Percentiles rank a stretch among this genome's conserved stretches.
Conservation (phyloP, 2,329 filamentous ascomycete genomes). For the Colletotrichum brevisporum region DNA sequence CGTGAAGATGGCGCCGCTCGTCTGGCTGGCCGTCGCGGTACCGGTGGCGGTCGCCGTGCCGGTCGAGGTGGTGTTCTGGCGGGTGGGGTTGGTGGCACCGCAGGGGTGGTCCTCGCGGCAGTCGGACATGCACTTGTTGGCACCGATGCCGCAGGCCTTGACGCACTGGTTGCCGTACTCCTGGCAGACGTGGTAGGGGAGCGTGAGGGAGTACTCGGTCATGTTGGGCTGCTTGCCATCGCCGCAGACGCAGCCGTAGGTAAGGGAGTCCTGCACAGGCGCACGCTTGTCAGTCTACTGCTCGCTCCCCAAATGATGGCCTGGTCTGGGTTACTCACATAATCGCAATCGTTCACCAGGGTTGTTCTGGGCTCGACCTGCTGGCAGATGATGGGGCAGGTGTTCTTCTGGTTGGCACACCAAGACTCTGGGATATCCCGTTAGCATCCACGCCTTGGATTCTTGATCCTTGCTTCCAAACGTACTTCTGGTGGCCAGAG, state of each 20-base stretch:
- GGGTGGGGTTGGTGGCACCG: slow-evolving; percentile 76
- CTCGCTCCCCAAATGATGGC: neutral
- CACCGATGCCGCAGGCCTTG: slow-evolving; percentile 63
- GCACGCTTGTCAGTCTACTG: neutral
- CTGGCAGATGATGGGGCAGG: slow-evolving; percentile 81
- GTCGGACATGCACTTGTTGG: slow-evolving; percentile 69
- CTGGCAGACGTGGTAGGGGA: slow-evolving; percentile 83
- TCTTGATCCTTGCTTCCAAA: slow-evolving; percentile 16
- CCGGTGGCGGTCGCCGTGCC: slow-evolving; percentile 57
- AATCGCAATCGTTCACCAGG: slow-evolving; percentile 75
- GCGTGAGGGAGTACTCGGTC: slow-evolving; percentile 81
- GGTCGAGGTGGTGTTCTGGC: slow-evolving; percentile 68
- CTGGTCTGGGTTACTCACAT: slow-evolving; percentile 60
- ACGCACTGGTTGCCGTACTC: slow-evolving; percentile 81
- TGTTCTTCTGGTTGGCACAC: slow-evolving; percentile 74
- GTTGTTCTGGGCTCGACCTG: slow-evolving; percentile 68
- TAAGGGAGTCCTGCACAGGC: slow-evolving; percentile 65
- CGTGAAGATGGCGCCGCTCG: slow-evolving; percentile 55
- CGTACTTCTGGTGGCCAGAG: slow-evolving; percentile 66
- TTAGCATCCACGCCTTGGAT: slow-evolving; percentile 19
- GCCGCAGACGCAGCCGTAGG: slow-evolving; percentile 81
- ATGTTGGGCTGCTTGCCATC: slow-evolving; percentile 78
- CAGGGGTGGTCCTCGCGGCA: slow-evolving; percentile 80
- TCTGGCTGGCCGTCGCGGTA: slow-evolving; percentile 50
- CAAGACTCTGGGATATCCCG: slow-evolving; percentile 64